These are phyloP conservation scores for Herpotrichia juniperi DNA, from an alignment of 2,329 filamentous ascomycete genomes.

Conservation along the genomic window DNA sequence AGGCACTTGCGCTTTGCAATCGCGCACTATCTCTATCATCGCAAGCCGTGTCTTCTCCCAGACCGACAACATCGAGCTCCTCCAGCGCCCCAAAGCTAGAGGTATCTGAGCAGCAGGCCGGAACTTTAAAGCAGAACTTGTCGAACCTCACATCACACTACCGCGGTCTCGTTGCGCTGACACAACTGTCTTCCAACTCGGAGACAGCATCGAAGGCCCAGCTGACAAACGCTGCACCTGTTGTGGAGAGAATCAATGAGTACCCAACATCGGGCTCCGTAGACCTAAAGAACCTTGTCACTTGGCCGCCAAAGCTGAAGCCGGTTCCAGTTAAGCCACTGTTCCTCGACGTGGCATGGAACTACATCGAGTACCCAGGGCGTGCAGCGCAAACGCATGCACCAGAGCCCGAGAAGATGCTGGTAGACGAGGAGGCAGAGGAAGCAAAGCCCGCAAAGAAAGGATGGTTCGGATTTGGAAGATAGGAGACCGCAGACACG, in stretches of 20 bases:
- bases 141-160: constrained; percentile 77
- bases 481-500: constrained; percentile 32
- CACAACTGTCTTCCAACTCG: constrained; percentile 63
- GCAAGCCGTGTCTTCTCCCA: constrained; percentile 52
- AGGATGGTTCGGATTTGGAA: constrained; percentile 59
- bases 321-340: constrained; percentile 90
- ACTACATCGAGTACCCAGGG: constrained; percentile 91
- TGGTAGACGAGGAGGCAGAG: constrained; percentile 26
- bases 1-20: constrained; percentile 84
- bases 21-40: constrained; percentile 70
- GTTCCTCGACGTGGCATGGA: constrained; percentile 96
- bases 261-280: constrained; percentile 72
- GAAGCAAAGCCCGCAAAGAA: constrained; percentile 52
- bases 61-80: constrained; percentile 40
- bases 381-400: constrained; percentile 48
- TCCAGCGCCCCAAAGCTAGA: constrained; percentile 68
- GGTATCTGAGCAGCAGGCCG: constrained; percentile 64
- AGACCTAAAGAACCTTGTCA: constrained; percentile 80
- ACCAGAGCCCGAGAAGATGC: constrained; percentile 24
- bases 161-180: constrained; percentile 84
- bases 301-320: constrained; percentile 83
- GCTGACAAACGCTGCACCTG: constrained; percentile 58
- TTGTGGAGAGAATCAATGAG: constrained; percentile 76
- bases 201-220: constrained; percentile 54
- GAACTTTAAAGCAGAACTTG: constrained; percentile 67